Base-by-base conservation (phyloP, 305 asterid genomes). In the Salvia sclarea region DNA sequence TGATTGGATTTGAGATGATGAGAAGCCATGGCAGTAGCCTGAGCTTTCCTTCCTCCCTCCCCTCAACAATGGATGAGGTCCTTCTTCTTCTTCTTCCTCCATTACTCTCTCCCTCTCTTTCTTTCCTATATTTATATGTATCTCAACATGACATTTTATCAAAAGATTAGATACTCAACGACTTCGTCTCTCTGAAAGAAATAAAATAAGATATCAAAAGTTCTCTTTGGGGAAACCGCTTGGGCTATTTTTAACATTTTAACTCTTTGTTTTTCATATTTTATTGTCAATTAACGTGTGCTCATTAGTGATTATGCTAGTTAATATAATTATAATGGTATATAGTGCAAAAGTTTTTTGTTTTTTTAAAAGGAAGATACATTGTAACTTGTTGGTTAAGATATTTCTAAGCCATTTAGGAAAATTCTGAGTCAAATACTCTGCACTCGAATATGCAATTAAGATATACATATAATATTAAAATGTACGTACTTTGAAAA, bases 11-110 rank as follows among this genome's bases (percentile, higher is more conserved):
- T 93, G 96, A 55, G 87, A 72, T 16, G 82, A 53, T 66, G 92
- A 88, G 57, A 91, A 84, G 70, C 95, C 97, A 91, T 93, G 97
- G 65, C 14, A 80, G 78, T 84, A 84, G 70, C 68, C 74, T 47
- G 81, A 77, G 47, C 70, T 25, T 17, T 50, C 50, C 45, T 21
- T 40, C 48, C 55, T 72, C 75, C 73, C 47, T 79, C 89, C 88
- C 60, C 61, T 73, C 78, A 91, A 74, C 84, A 85, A 70, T 0
- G 92, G 89, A 78, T 88, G 96, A 3, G 78, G 53, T 20, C 41
- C 63, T 69, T 48, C 64, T 72, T 62, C 52, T 20, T 40, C 63
- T 69, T 48, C 64, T 72, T 62, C 78, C 59, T 61, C 63, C 84
- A 77, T 75, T 40, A 30, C 33, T 4, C 40, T 8, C 70, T 35